These are phyloP conservation scores for Haberlea rhodopensis DNA, from an alignment of 257 asterid genomes.

Conservation along the genomic window DNA sequence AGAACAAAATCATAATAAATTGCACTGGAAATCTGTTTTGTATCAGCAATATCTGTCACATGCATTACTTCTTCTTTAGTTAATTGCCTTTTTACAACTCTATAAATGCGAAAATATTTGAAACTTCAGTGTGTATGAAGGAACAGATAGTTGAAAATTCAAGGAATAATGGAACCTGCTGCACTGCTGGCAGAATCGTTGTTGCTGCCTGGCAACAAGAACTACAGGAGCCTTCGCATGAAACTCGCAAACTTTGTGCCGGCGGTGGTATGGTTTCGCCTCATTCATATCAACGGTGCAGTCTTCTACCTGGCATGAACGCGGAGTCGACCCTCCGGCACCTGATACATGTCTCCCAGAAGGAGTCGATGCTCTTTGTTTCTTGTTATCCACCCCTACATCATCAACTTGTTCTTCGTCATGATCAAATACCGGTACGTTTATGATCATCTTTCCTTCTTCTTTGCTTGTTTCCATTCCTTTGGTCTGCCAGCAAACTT, in stretches of 20 bases:
- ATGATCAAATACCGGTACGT: slow-evolving; percentile 35
- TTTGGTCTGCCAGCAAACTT: slow-evolving; percentile 21
- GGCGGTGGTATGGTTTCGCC: slow-evolving; percentile 72
- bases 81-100: no score
- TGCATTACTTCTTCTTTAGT: no score
- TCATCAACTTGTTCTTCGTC: slow-evolving; percentile 55
- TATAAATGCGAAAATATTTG: no score
- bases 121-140: slow-evolving; percentile 19
- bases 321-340: slow-evolving; percentile 46
- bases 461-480: slow-evolving; percentile 59
- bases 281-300: slow-evolving; percentile 59
- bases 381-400: slow-evolving; percentile 51
- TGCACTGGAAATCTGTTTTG: slow-evolving; percentile 5
- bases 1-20: slow-evolving; percentile 25
- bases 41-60: slow-evolving; percentile 12
- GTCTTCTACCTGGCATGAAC: slow-evolving; percentile 64
- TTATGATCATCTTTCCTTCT: slow-evolving; percentile 49
- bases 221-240: slow-evolving; percentile 80
- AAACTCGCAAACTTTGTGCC: slow-evolving; percentile 75
- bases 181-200: slow-evolving; percentile 99
- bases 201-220: slow-evolving; percentile 46
- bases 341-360: slow-evolving; percentile 40
- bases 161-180: slow-evolving; percentile 61
- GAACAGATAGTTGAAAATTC: slow-evolving; percentile 8
- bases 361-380: slow-evolving; percentile 41